Conservation (phyloP, 805 yeast genomes). For the Metschnikowia corniflorae region DNA sequence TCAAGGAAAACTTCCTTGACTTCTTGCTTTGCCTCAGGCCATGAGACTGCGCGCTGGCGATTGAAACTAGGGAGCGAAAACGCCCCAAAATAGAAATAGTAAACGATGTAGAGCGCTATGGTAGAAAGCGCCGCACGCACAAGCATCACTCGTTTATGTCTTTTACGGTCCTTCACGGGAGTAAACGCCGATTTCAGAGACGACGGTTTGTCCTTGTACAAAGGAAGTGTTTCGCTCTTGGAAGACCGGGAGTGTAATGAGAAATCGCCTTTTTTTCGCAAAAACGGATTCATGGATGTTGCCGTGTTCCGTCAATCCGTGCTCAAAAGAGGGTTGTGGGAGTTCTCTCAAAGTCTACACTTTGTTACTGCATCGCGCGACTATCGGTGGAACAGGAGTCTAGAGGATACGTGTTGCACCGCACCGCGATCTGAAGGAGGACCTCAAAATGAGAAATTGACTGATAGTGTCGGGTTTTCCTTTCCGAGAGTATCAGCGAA, state of each 20-base stretch:
- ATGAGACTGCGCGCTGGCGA: constrained; percentile 17
- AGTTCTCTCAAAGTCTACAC: background rate
- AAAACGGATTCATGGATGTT: constrained; percentile 14
- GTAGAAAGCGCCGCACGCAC: constrained; percentile 13
- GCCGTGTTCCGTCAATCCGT: constrained; percentile 1
- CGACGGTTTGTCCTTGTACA: constrained; percentile 20
- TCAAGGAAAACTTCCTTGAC: constrained; percentile 68
- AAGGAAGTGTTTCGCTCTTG: constrained; percentile 14
- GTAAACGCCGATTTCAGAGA: constrained; percentile 7
- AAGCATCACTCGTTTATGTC: constrained; percentile 13
- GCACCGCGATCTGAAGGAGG: too few relatives aligned
- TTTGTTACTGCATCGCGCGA: background rate
- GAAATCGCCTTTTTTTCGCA: constrained; percentile 11
- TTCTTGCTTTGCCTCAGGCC: constrained; percentile 50
- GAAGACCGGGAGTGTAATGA: constrained; percentile 10
- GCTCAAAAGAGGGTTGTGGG: background rate
- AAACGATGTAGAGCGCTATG: constrained; percentile 13
- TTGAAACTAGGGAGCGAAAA: constrained; percentile 1
- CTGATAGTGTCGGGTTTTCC: too few relatives aligned
- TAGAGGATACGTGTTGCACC: too few relatives aligned
- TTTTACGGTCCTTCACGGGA: constrained; percentile 7
- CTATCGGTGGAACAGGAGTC: too few relatives aligned
- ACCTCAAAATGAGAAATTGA: too few relatives aligned
- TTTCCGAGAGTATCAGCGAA: too few relatives aligned
- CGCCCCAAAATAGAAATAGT: constrained; percentile 6